Conservation (phyloP, 73 alveolate species). For the Blepharisma japonicum region DNA sequence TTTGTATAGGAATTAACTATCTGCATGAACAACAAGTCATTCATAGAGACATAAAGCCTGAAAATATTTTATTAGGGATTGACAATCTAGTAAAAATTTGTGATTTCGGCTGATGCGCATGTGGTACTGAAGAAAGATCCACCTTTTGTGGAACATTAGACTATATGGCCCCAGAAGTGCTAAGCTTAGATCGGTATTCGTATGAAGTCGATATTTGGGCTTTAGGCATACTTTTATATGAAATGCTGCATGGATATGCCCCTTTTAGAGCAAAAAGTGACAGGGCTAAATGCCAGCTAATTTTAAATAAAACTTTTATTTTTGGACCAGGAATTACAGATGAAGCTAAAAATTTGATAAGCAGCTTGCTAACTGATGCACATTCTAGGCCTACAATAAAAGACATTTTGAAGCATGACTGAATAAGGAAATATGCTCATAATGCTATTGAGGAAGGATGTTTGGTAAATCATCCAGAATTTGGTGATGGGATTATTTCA, state of each 20-base stretch:
- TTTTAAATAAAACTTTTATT: not conserved
- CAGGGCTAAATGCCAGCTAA: not conserved
- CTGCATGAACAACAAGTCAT: conserved; percentile 45
- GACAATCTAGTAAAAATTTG: conserved; percentile 30
- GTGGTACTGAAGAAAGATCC: not conserved
- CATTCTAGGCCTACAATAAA: not conserved
- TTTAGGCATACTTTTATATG: conserved; percentile 88
- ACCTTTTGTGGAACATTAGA: conserved; percentile 54
- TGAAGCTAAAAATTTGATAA: not conserved
- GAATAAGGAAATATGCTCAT: not conserved
- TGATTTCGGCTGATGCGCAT: conserved; percentile 29
- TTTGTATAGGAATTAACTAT: conserved; percentile 55
- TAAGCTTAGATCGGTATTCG: conserved; percentile 56
- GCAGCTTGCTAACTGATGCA: not conserved
- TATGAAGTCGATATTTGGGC: conserved; percentile 88
- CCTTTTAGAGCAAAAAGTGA: conserved; percentile 61
- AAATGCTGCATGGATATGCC: conserved; percentile 80
- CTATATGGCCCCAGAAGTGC: conserved; percentile 97
- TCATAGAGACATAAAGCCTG: conserved; percentile 59
- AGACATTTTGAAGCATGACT: not conserved
- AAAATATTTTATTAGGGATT: conserved; percentile 28
- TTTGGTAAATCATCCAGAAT: not conserved
- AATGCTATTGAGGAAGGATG: not conserved
- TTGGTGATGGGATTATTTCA: conserved; percentile 19
- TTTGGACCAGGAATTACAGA: not conserved